Evolutionary conservation across 768 basidiomycete species (phyloP), one percentile per base, ranked within the genome.

Genomic region (Rhodotorula babjevae): DNA sequence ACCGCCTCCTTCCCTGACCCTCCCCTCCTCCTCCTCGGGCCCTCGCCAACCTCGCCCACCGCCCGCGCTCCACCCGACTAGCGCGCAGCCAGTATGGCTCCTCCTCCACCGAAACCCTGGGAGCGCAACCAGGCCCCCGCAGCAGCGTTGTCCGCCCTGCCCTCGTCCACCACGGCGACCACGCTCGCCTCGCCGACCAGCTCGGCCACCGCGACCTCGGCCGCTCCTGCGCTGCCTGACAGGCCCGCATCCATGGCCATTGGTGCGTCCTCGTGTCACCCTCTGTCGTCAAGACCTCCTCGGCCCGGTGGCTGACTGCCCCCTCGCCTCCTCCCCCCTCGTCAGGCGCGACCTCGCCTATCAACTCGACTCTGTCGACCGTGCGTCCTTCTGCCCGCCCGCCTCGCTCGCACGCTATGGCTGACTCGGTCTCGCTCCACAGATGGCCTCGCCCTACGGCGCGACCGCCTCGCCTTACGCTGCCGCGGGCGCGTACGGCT

Each of bases 101-200:
- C 91, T 31, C 68, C 73, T 8, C 91, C 91, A 61, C 91, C 91
- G 79, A 93, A 92, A 80, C 92, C 91, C 76, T 93, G 91, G 92
- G 92, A 93, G 81, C 86, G 87, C 65, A 82, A 68, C n/a, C 55
- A 58, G 57, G 57, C 52, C 44, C 9, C 56, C 4, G 58, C 71
- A 14, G 61, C 40, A 63, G 82, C 52, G 50, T 82, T 63, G 36
- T 83, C 42, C 50, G 82, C 21, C 75, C 79, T 29, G 80, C 29
- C 73, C 80, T 25, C 52, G 83, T 6, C 70, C 81, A 63, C 55
- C 82, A 21, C 25, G 33, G 27, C 66, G 21, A 21, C 66, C 9
- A 44, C 59, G 18, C 21, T 59, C 33, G 27, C 82, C 79, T 18
- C 66, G 77, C 50, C 76, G 46, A 58, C 70, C 14, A 50, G 67